Conservation (phyloP, 2,329 filamentous ascomycete species). For the Colletotrichum orbiculare region DNA sequence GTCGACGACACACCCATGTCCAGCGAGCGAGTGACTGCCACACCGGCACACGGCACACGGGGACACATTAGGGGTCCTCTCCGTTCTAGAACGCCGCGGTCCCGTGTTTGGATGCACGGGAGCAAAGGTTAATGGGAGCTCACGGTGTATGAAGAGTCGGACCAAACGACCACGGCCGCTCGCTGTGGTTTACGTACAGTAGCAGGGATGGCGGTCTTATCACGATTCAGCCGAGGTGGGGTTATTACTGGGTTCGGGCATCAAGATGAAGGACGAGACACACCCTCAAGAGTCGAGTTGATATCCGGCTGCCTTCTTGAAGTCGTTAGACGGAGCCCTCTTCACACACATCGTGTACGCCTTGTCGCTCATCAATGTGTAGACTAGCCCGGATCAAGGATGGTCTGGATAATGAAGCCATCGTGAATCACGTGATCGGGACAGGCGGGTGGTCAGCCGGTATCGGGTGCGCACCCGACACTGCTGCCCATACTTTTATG, state of each 20-base stretch:
- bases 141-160: too few species aligned
- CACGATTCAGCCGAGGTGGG: slow-evolving; percentile 13
- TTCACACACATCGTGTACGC: too few species aligned
- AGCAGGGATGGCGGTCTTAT: not conserved
- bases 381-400: too few species aligned
- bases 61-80: slow-evolving; percentile 14
- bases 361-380: too few species aligned
- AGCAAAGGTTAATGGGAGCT: slow-evolving; percentile 14
- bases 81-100: slow-evolving; percentile 15
- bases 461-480: slow-evolving; percentile 10
- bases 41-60: slow-evolving; percentile 19
- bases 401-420: not conserved
- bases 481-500: slow-evolving; percentile 3
- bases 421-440: slow-evolving; percentile 32
- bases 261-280: slow-evolving; percentile 17
- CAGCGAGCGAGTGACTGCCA: slow-evolving; percentile 1
- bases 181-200: not conserved
- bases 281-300: too few species aligned
- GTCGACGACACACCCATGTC: slow-evolving; percentile 11
- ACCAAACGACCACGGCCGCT: too few species aligned
- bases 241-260: not conserved
- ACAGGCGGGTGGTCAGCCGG: slow-evolving; percentile 16
- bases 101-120: slow-evolving; percentile 11
- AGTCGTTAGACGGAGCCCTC: too few species aligned
- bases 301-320: too few species aligned